These are phyloP conservation scores for Fusarium sp. DNA, from an alignment of 2,329 filamentous ascomycete species.

Conservation along the genomic window DNA sequence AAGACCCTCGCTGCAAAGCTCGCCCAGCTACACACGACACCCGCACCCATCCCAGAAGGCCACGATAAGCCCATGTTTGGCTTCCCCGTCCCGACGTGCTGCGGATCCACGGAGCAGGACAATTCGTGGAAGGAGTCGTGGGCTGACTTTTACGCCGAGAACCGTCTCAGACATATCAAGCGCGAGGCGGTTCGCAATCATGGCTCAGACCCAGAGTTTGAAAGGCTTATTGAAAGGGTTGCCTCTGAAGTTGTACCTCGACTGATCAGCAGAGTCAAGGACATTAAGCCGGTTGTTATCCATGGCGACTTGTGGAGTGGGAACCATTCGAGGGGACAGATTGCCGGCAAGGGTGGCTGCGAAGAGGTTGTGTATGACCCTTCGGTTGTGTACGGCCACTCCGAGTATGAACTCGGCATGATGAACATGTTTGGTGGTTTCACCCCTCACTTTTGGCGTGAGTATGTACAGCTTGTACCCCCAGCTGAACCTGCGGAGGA, in stretches of 20 bases:
- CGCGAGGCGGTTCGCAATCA: constrained; percentile 67
- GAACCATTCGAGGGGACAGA: constrained; percentile 76
- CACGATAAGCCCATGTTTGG: constrained; percentile 76
- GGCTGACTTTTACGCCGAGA: constrained; percentile 87
- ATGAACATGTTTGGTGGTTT: constrained; percentile 98
- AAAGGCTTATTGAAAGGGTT: constrained; percentile 71
- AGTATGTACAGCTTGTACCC: constrained; percentile 80
- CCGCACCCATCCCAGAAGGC: constrained; percentile 72
- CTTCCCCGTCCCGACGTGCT: constrained; percentile 87
- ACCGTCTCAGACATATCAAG: constrained; percentile 75
- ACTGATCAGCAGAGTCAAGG: constrained; percentile 73
- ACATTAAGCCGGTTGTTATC: constrained; percentile 79
- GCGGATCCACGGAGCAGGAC: constrained; percentile 84
- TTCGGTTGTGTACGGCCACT: constrained; percentile 83
- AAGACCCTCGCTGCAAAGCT: constrained; percentile 78
- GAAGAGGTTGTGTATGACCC: constrained; percentile 88
- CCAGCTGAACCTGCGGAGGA: constrained; percentile 84
- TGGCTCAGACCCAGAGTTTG: constrained; percentile 71
- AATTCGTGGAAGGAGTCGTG: constrained; percentile 80
- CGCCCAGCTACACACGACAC: constrained; percentile 80
- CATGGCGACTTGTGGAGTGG: constrained; percentile 97
- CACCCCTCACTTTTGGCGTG: constrained; percentile 74
- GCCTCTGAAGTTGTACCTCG: constrained; percentile 76
- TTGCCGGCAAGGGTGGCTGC: constrained; percentile 63
- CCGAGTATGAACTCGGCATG: constrained; percentile 90